Conservation (phyloP, 495 filamentous ascomycete species). For the Aspergillus bertholletiae region DNA sequence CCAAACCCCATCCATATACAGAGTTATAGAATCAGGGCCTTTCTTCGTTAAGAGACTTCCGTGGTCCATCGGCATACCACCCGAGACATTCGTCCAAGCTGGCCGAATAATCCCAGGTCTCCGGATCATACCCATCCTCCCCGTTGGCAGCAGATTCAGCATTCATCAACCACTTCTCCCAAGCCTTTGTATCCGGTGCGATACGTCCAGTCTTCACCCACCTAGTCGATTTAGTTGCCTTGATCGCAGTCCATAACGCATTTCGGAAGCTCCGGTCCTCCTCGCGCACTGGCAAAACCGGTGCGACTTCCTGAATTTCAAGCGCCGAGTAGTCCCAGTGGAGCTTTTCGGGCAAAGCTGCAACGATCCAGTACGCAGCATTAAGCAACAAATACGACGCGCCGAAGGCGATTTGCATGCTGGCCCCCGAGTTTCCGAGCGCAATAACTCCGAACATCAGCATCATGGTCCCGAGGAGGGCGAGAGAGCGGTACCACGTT, state of each 20-base stretch:
- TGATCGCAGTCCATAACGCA: conserved; percentile 1
- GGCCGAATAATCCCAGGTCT: neutral
- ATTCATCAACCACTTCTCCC: neutral
- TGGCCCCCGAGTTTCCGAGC: neutral
- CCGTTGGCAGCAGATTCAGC: neutral
- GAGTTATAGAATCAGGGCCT: neutral
- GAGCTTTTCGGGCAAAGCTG: neutral
- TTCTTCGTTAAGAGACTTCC: neutral
- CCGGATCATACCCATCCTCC: neutral
- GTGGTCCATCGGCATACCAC: neutral
- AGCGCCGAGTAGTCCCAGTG: conserved; percentile 3
- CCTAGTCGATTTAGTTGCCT: neutral
- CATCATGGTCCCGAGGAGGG: conserved; percentile 2
- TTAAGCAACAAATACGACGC: conserved; percentile 1
- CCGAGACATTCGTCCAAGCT: neutral
- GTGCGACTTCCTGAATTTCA: neutral
- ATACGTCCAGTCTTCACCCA: neutral
- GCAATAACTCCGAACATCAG: conserved; percentile 2
- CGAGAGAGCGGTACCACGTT: neutral
- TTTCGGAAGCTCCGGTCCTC: neutral
- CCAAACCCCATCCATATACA: too few relatives aligned
- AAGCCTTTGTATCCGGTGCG: conserved; percentile 1
- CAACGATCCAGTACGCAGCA: conserved; percentile 2
- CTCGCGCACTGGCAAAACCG: neutral
- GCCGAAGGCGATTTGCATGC: conserved; percentile 1